Evolutionary conservation across 129 eudicot species (phyloP), one percentile per base, ranked within the genome.

Genomic region (Flaveria ramosissima): DNA sequence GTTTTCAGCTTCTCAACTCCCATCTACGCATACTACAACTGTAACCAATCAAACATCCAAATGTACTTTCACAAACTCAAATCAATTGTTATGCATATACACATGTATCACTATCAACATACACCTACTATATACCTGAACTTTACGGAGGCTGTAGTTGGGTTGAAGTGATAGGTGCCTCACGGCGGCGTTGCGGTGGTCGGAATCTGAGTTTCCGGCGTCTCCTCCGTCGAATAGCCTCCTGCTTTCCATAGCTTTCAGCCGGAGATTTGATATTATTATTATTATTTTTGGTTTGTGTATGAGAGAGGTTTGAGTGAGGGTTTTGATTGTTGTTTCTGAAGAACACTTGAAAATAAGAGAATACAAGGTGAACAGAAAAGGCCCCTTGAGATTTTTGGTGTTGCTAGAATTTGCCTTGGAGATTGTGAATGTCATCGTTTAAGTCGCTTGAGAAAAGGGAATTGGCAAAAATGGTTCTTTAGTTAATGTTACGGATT

Each of bases 161-260:
- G 84, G 84, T 80, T 80, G 84, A 73, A 80, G 79, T 74, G 80
- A 68, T 23, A 52, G 70, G 45, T 67, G 78, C 47, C 83, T 27
- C 6, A 52, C 21, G 7, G 53, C 16, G 17, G 73, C 65, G 53
- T 16, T 80, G 5, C 83, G 83, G 43, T 50, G 13, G 30, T 80
- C 75, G 70, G 83, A 73, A 80, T 80, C 83, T 15, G 17, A 66
- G 66, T 66, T 62, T 66, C 53, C 60, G 74, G 79, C 20, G 70
- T 74, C 39, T 73, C 70, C 79, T 1, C 53, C 83, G 78, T 62
- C 83, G 36, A 77, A 68, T 69, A 68, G 61, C 78, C 64, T 79
- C 46, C 63, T 39, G 39, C 32, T 71, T 27, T 79, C 77, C 72
- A 62, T 66, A 23, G 23, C 26, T 21, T 46, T 69, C 36, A 36